Conservation (phyloP, 1,139 yeast genomes). For the Pichia sp. region DNA sequence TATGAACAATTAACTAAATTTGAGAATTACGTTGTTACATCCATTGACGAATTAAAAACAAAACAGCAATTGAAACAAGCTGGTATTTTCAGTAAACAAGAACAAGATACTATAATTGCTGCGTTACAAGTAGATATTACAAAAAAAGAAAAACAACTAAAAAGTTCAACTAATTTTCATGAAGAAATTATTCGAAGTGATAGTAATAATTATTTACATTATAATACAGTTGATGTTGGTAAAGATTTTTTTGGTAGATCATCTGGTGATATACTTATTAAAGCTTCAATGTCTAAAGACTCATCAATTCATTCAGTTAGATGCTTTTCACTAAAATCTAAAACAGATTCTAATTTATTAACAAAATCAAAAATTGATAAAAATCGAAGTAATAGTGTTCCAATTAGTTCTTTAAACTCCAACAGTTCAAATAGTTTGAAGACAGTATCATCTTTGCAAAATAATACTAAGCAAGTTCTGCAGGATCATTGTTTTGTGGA, state of each 20-base stretch:
- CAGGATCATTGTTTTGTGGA: slow-evolving; percentile 10
- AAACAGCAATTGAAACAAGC: slow-evolving; percentile 10
- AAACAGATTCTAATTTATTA: neutral
- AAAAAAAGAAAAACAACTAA: slow-evolving; percentile 6
- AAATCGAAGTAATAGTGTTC: neutral
- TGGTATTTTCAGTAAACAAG: slow-evolving; percentile 16
- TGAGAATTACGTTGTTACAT: slow-evolving; percentile 13
- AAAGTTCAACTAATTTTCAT: slow-evolving; percentile 10
- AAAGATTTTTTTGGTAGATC: slow-evolving; percentile 8
- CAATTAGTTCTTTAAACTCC: neutral
- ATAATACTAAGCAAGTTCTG: neutral
- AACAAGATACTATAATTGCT: slow-evolving; percentile 14
- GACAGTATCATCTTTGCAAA: slow-evolving; percentile 4
- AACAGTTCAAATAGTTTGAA: neutral
- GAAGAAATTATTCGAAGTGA: slow-evolving; percentile 9
- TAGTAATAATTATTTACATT: slow-evolving; percentile 1
- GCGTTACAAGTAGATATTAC: slow-evolving; percentile 5
- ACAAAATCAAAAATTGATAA: neutral
- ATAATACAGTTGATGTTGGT: slow-evolving; percentile 1
- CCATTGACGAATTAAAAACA: slow-evolving; percentile 14
- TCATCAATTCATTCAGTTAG: slow-evolving; percentile 5
- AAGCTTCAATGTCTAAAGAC: slow-evolving; percentile 9
- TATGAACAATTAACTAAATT: slow-evolving; percentile 15
- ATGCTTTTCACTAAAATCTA: slow-evolving; percentile 3
- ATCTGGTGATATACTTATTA: slow-evolving; percentile 7